Percentiles rank a stretch among this genome's conserved stretches.
Conservation (phyloP, 2,329 filamentous ascomycete genomes). For the Amylocarpus encephaloides region DNA sequence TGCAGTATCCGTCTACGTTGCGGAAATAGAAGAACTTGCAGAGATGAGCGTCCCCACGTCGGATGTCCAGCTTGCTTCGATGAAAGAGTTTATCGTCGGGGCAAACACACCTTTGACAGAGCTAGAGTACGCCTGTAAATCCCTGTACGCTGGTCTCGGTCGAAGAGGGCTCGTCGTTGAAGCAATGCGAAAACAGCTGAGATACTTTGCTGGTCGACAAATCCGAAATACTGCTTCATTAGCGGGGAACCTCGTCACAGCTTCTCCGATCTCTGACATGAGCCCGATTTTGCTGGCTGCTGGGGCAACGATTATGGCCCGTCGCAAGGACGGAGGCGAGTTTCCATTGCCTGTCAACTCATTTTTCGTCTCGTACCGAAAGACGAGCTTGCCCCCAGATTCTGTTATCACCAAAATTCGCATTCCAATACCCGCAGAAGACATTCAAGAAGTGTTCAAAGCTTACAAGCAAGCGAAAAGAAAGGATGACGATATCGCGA, state of each 20-base stretch:
- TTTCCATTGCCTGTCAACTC: slow-evolving; percentile 65
- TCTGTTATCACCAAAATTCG: slow-evolving; percentile 77
- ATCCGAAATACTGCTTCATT: slow-evolving; percentile 94
- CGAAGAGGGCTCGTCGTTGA: slow-evolving; percentile 63
- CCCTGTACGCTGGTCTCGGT: slow-evolving; percentile 43
- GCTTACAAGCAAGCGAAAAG: slow-evolving; percentile 94
- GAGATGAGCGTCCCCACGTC: slow-evolving; percentile 71
- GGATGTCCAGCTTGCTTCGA: slow-evolving; percentile 51
- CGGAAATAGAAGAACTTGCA: slow-evolving; percentile 83
- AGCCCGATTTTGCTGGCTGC: slow-evolving; percentile 88
- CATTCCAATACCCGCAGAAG: slow-evolving; percentile 63
- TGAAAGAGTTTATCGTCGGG: slow-evolving; percentile 48
- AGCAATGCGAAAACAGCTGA: slow-evolving; percentile 78
- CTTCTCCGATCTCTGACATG: slow-evolving; percentile 89
- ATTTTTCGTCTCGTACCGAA: slow-evolving; percentile 86
- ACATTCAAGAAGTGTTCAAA: slow-evolving; percentile 72
- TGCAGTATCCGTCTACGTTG: slow-evolving; percentile 80
- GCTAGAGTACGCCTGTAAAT: slow-evolving; percentile 55
- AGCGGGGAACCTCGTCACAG: slow-evolving; percentile 86
- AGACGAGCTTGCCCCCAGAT: slow-evolving; percentile 72
- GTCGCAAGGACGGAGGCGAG: slow-evolving; percentile 36
- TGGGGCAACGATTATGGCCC: slow-evolving; percentile 71
- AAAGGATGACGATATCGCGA: slow-evolving; percentile 96
- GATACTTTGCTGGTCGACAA: slow-evolving; percentile 88
- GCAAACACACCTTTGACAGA: slow-evolving; percentile 89